Evolutionary conservation across 2,329 filamentous ascomycete species (phyloP), one percentile per base, ranked within the genome.

Genomic region (Epichloe bromicola): DNA sequence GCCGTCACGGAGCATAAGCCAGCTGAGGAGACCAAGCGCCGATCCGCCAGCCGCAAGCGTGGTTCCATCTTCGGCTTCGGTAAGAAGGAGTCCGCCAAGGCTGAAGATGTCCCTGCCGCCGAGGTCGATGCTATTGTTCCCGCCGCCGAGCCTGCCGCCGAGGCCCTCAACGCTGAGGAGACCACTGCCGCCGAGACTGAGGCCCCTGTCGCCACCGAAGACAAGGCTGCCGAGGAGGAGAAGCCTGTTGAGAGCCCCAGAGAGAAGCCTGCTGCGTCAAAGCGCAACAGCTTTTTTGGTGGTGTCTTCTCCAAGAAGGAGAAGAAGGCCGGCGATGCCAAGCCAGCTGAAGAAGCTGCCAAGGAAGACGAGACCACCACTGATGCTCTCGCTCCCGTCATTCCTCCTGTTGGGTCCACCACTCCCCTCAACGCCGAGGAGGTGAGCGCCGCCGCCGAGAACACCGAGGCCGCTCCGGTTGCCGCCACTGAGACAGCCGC

Each of bases 21-120:
- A 48, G 60, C 59, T 51, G 66, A 81, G 61, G 74, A 79, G 63
- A 69, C 75, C 57, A 82, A 82, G 73, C 76, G 75, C 57, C 76
- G 80, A 62, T 82, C 79, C 59, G 74, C 75, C 48, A 83, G 79
- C 64, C 76, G 77, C 63, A 84, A 85, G 78, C 80, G 81, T 49
- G 69, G 71, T 45, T 83, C 80, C 50, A 77, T 83, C 70, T 83
- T 85, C 60, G 76, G 75, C 59, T 72, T 82, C 55, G 72, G 74
- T 60, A 77, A 78, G 70, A 80, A 79, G 70, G 71, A 69, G 57
- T 54, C 49, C 17, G 7, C 33, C 47, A 63, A 59, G 54, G 52
- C 57, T 40, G 64, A 64, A 48, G 69, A 69, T 59, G 47, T 59
- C 23, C 58, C 63, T 48, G 60, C 64, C 50, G 57, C 60, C 46